Conservation (phyloP, 306 rosid genomes). For the Castanea sativa region DNA sequence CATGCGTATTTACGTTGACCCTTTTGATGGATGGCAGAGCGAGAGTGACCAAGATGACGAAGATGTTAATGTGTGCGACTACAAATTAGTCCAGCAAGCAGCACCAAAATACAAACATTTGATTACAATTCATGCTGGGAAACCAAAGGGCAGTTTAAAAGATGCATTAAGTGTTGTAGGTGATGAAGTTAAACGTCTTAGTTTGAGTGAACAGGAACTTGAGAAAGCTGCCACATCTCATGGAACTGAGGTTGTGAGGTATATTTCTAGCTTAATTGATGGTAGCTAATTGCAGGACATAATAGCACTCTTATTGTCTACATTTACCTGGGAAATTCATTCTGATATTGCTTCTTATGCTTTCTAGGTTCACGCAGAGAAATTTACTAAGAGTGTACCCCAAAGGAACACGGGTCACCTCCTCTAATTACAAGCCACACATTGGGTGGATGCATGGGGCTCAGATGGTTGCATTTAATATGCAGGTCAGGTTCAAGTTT, state of each 20-base stretch:
- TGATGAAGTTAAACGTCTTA: slow-evolving; percentile 73
- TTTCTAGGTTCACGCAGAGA: slow-evolving; percentile 74
- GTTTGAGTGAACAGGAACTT: slow-evolving; percentile 76
- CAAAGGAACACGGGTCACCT: slow-evolving; percentile 74
- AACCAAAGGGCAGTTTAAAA: slow-evolving; percentile 62
- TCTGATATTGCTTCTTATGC: slow-evolving; percentile 22
- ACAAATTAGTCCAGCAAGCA: slow-evolving; percentile 40
- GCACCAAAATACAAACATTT: slow-evolving; percentile 63
- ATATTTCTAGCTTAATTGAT: background rate
- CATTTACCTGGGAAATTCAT: background rate
- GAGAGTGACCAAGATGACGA: slow-evolving; percentile 60
- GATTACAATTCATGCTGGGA: slow-evolving; percentile 91
- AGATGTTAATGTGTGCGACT: slow-evolving; percentile 30
- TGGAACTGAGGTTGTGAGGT: slow-evolving; percentile 76
- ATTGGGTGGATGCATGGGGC: slow-evolving; percentile 94
- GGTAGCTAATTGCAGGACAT: slow-evolving; percentile 3
- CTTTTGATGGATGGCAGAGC: slow-evolving; percentile 33
- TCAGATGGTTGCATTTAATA: slow-evolving; percentile 93
- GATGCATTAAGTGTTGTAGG: slow-evolving; percentile 41
- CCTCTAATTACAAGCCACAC: slow-evolving; percentile 78
- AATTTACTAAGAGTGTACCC: slow-evolving; percentile 81
- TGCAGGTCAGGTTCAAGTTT: slow-evolving; percentile 67
- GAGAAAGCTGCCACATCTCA: slow-evolving; percentile 50
- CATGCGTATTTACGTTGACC: background rate
- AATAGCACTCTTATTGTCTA: background rate